Conservation (phyloP, 1,139 yeast genomes). For the Blastobotrys aristatus region DNA sequence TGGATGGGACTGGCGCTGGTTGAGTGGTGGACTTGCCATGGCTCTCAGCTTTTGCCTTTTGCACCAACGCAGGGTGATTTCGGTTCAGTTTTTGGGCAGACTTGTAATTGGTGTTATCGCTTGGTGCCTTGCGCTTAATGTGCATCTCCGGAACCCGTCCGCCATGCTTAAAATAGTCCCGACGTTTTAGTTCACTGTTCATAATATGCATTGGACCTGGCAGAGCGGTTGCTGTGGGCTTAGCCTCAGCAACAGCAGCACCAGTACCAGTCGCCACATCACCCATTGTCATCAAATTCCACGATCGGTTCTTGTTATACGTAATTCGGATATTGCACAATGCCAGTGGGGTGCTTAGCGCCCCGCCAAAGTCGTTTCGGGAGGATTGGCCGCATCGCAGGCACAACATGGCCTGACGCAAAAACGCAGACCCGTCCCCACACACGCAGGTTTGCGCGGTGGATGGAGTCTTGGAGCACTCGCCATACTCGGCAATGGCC, state of each 20-base stretch:
- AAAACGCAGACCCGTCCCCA: not conserved
- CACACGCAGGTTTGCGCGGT: not conserved
- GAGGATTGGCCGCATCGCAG: constrained; percentile 1
- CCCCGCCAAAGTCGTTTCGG: not conserved
- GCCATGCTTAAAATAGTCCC: not conserved
- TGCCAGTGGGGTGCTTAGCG: not conserved
- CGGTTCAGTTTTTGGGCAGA: too few relatives aligned
- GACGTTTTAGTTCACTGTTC: too few relatives aligned
- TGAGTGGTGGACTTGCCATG: too few relatives aligned
- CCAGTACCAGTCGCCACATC: not conserved
- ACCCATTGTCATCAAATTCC: not conserved
- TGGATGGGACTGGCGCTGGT: not conserved
- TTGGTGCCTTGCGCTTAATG: too few relatives aligned
- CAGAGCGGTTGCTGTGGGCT: too few relatives aligned
- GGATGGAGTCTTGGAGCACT: not conserved
- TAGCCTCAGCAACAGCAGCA: not conserved
- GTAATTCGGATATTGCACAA: constrained; percentile 1
- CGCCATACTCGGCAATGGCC: constrained; percentile 2
- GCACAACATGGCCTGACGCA: not conserved
- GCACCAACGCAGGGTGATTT: too few relatives aligned
- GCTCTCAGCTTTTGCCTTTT: too few relatives aligned
- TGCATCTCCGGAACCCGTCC: too few relatives aligned
- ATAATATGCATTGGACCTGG: too few relatives aligned
- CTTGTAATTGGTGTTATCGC: too few relatives aligned
- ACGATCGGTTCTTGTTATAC: not conserved